Base-by-base conservation (phyloP, 306 rosid genomes). In the Vachellia pachyceras region DNA sequence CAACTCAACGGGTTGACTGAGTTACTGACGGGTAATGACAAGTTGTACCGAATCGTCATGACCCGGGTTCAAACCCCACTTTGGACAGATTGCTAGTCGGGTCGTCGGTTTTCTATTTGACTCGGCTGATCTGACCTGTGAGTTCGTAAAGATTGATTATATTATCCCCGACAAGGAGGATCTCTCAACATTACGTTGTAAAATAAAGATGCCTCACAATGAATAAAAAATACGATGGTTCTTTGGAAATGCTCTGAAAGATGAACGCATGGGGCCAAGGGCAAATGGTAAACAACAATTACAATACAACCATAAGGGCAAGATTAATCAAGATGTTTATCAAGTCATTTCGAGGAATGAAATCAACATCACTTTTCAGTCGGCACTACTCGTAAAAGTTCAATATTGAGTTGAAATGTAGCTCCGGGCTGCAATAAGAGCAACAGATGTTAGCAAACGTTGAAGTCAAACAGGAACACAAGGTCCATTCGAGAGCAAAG, bases 351-450 rank as follows among this genome's bases (percentile, higher is more conserved):
- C 58, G 36, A 50, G 72, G 69, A 23, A 60, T 67, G 67, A 25
- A 79, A 23, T 81, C 40, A 64, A 60, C 83, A 79, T 85, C 86
- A 82, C 69, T 85, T 83, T 70, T 89, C 84, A 69, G 92, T 69
- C 18, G 83, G 83, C 72, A 76, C 68, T 64, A 92, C 84, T 89
- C 90, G 83, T 81, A 92, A 84, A 84, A 95, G 97, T 89, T 92
- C 99, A 74, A 93, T 60, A 82, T 93, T 95, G 39, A 95, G 87
- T 77, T 95, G 90, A 85, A 93, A 93, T 25, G 97, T 89, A 50
- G 97, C 96, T 80, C 97, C 99, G 85, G 97, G 97, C 99, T 93
- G 97, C 89, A 87, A 84, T 81, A 83, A 52, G 80, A 82, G 52
- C 46, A 67, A 81, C 61, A 74, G 76, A 42, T 64, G 69, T 84